Base-by-base conservation (phyloP, 768 basidiomycete genomes). In the Rhizopogon sp. region DNA sequence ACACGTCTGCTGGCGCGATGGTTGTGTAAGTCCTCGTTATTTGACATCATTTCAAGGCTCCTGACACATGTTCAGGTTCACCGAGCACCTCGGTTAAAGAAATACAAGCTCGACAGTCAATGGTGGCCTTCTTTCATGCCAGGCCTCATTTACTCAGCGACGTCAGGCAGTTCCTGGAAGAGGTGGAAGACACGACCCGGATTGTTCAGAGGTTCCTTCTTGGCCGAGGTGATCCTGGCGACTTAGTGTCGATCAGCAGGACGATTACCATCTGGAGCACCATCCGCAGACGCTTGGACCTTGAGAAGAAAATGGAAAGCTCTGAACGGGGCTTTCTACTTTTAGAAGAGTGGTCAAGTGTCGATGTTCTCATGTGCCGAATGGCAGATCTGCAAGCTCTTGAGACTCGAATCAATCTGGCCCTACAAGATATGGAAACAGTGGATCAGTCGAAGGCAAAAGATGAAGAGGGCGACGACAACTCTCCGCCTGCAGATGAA, bases 181-280 rank as follows among this genome's bases (percentile, higher is more conserved):
- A 80, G 44, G 70, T 82, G 2, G 89, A 87, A 61, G 93, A 95
- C 64, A 77, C 80, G 3, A 78, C 79, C 11, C 87, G 93, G 11
- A 81, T 91, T 43, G 80, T 90, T 14, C 93, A 95, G 62, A 83
- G 80, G 57, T 87, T 94, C 60, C 67, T 85, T 2, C 75, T 89
- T 11, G 80, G 86, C 1, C 80, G 84, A 53, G 90, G 88, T 28
- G 81, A 82, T 53, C 67, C 79, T 17, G 75, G 67, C 47, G 93
- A 93, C 62, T 75, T 95, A 28, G 66, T 82, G 10, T 73, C 83
- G 2, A 79, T 95, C 40, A 80, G 79, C 57, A 72, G 74, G 20
- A 84, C 88, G 5, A 82, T 91, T 54, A 71, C 70, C 4, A 69
- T 75, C 14, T 92, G 90, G 87, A 58, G 70, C 8, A 64, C 64